Conservation (phyloP, 352 stramenopile genomes). For the Phytopythium oedochilum region DNA sequence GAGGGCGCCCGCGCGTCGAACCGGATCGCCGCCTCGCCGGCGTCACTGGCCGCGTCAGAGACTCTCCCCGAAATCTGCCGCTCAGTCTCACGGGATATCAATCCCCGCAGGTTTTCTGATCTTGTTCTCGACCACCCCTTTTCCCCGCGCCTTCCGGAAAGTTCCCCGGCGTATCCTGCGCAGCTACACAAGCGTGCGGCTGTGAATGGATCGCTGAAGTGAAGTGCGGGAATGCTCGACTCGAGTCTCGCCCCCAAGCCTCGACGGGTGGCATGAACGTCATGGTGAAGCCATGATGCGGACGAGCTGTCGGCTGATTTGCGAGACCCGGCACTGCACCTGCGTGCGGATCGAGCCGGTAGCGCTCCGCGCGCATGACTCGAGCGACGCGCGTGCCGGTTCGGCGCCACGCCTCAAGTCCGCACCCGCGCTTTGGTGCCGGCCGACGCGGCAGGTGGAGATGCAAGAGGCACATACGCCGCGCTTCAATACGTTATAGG, state of each 20-base stretch:
- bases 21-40: not conserved
- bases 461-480: too few relatives aligned
- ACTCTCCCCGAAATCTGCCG: not conserved
- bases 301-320: not conserved
- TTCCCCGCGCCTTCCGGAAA: too few relatives aligned
- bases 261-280: too few relatives aligned
- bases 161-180: too few relatives aligned
- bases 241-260: too few relatives aligned
- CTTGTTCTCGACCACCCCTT: not conserved
- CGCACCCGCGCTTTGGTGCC: too few relatives aligned
- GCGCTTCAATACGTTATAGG: too few relatives aligned
- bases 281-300: not conserved
- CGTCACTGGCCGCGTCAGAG: not conserved
- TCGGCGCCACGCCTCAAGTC: too few relatives aligned
- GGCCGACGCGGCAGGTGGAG: too few relatives aligned
- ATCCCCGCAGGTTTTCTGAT: not conserved
- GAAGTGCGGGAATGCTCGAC: too few relatives aligned
- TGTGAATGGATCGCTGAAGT: too few relatives aligned
- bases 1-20: not conserved
- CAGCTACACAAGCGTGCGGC: too few relatives aligned
- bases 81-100: not conserved
- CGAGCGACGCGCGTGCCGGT: not conserved
- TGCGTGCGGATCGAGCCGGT: slow-evolving; percentile 3
- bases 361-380: not conserved
- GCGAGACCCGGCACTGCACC: slow-evolving; percentile 3